These are phyloP conservation scores for Saccharum spontaneum DNA, from an alignment of 176 grass and related monocot species.

Conservation along the genomic window DNA sequence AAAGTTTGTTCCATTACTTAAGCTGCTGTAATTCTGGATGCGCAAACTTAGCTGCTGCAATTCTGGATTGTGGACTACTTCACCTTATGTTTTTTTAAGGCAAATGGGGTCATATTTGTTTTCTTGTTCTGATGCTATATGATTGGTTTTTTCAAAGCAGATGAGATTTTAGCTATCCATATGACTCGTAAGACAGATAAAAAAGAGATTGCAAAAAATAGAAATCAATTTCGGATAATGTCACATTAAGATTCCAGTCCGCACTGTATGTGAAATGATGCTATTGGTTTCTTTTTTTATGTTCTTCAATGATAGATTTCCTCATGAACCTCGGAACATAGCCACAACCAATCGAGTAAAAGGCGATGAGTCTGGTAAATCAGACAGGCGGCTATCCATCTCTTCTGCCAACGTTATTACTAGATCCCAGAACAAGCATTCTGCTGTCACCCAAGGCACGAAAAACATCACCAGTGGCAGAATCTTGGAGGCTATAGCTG, in stretches of 20 bases:
- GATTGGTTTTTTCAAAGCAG: background rate
- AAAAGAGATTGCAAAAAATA: background rate
- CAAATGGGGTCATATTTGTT: background rate
- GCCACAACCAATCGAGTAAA: background rate
- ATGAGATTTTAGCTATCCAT: background rate
- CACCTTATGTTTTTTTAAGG: background rate
- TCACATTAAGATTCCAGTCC: background rate
- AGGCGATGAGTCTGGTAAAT: background rate
- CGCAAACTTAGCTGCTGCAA: background rate
- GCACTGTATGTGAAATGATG: background rate
- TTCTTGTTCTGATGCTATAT: background rate
- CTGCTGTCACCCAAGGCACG: background rate
- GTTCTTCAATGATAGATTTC: background rate
- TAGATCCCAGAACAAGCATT: background rate
- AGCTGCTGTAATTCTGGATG: background rate
- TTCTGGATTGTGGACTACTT: conserved; percentile 7
- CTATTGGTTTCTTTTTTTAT: background rate
- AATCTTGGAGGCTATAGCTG: background rate
- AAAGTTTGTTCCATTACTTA: background rate
- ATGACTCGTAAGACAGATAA: background rate
- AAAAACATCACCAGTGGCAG: background rate
- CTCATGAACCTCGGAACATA: background rate
- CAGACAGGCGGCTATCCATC: background rate
- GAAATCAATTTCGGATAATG: conserved; percentile 10
- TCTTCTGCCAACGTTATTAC: background rate